Conservation (phyloP, 2,329 filamentous ascomycete genomes). For the Ceratocystis cubensis region DNA sequence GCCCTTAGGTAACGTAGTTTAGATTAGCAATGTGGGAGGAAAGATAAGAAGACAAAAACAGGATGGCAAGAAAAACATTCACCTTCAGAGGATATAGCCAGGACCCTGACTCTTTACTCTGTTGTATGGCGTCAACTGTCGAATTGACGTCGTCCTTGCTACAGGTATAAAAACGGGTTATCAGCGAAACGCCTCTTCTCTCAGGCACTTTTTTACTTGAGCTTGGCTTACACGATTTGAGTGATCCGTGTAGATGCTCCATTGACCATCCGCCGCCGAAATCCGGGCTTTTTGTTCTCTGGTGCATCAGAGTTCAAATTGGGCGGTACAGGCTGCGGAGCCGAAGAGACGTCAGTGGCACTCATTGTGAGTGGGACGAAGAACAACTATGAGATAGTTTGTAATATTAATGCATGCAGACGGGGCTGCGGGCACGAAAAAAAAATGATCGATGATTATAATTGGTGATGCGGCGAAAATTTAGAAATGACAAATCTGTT, state of each 20-base stretch:
- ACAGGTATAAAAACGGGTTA: neutral
- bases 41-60: neutral
- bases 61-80: conserved; percentile 11
- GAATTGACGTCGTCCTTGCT: conserved; percentile 16
- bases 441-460: neutral
- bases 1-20: conserved; percentile 32
- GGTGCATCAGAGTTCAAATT: neutral
- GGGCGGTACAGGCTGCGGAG: neutral
- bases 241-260: neutral
- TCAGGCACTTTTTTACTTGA: neutral
- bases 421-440: neutral
- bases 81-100: conserved; percentile 68
- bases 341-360: neutral
- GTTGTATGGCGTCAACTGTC: conserved; percentile 7
- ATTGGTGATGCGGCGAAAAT: neutral
- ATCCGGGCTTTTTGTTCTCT: conserved; percentile 33
- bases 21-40: neutral
- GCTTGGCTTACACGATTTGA: conserved; percentile 15
- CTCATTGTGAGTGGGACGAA: neutral
- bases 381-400: neutral
- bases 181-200: neutral
- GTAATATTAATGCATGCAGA: neutral
- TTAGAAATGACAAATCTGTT: neutral
- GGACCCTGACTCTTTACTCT: conserved; percentile 6
- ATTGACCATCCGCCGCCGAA: conserved; percentile 38